Percentiles rank a stretch among this genome's conserved stretches.
phyloP scores from a whole-genome alignment of 2,329 filamentous ascomycete species.

The Colletotrichum simmondsii region DNA sequence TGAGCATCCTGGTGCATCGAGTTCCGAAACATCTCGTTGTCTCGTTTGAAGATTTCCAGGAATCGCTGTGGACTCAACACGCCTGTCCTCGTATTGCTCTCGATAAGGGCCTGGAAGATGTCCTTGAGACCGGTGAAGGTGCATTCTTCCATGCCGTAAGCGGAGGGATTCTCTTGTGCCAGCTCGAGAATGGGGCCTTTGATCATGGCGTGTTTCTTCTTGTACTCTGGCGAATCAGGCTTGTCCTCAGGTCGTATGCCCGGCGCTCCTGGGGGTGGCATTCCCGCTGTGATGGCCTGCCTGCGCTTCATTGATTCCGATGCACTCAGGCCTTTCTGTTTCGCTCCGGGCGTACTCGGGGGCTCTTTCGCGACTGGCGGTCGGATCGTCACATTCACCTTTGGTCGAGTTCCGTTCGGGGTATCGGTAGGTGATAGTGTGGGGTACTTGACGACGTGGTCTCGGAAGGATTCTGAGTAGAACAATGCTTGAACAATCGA shows the following conservation, averaged over 20 bases:
- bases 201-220: constrained; percentile 94
- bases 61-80: constrained; percentile 94
- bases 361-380: constrained; percentile 63
- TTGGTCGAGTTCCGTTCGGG: constrained; percentile 67
- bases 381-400: constrained; percentile 71
- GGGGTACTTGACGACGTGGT: constrained; percentile 93
- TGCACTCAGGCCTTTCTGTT: constrained; percentile 63
- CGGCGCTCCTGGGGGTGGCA: constrained; percentile 63
- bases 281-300: constrained; percentile 63
- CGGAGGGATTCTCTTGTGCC: constrained; percentile 79
- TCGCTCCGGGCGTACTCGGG: constrained; percentile 49
- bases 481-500: constrained; percentile 98
- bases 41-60: constrained; percentile 89
- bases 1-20: constrained; percentile 99
- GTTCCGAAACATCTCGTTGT: constrained; percentile 97
- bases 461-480: constrained; percentile 93
- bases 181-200: constrained; percentile 89
- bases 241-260: constrained; percentile 85
- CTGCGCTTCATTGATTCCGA: constrained; percentile 68
- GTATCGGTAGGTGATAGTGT: constrained; percentile 75
- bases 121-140: constrained; percentile 96
- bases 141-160: constrained; percentile 93
- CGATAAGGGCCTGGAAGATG: constrained; percentile 91
- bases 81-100: constrained; percentile 83
- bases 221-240: constrained; percentile 94